Percentiles rank a stretch among this genome's conserved stretches.
Conservation (phyloP, 495 filamentous ascomycete genomes). For the Rhizodiscina lignyota region DNA sequence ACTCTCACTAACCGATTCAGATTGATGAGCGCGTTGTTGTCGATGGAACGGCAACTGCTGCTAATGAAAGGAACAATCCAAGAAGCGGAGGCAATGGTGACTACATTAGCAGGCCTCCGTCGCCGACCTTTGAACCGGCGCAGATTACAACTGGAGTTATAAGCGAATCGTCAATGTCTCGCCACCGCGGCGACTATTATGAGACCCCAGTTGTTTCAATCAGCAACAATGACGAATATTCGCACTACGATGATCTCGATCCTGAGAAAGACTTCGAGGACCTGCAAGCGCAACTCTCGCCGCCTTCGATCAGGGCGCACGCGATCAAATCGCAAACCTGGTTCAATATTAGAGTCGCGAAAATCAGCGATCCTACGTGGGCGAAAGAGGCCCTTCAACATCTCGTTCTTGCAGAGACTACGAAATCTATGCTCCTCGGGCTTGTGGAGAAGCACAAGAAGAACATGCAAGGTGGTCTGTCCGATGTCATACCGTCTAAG, state of each 20-base stretch:
- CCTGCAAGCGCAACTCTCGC: slow-evolving; percentile 2
- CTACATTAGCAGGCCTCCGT: too few relatives aligned
- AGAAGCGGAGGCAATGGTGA: too few relatives aligned
- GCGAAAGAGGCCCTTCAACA: background rate
- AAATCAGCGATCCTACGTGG: background rate
- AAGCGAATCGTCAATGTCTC: too few relatives aligned
- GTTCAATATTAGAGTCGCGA: background rate
- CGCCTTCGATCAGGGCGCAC: background rate
- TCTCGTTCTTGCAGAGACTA: background rate
- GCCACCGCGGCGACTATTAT: too few relatives aligned
- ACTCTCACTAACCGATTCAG: too few relatives aligned
- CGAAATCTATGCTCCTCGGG: background rate
- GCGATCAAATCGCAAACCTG: background rate
- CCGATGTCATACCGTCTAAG: background rate
- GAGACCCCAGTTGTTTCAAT: too few relatives aligned
- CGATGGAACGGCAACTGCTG: too few relatives aligned
- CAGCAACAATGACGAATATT: background rate
- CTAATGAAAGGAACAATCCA: too few relatives aligned
- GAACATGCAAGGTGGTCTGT: background rate
- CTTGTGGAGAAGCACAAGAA: slow-evolving; percentile 1
- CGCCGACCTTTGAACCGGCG: too few relatives aligned
- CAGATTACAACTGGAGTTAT: too few relatives aligned
- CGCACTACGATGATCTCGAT: background rate
- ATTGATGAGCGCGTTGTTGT: too few relatives aligned
- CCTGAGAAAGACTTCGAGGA: background rate